These are phyloP conservation scores for Musa acuminata DNA, from an alignment of 176 grass and related monocot species.

Conservation along the genomic window DNA sequence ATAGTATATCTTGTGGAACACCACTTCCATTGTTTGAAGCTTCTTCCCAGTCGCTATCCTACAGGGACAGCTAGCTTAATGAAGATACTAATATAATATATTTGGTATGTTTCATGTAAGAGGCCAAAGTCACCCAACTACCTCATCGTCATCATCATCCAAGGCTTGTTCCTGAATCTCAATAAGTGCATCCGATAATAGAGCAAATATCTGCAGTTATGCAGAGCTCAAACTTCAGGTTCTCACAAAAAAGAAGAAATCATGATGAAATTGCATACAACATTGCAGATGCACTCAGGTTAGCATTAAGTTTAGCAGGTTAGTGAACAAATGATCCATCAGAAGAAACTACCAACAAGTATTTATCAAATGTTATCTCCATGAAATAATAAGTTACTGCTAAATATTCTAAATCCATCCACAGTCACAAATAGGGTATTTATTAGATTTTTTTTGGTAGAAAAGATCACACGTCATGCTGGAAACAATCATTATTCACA, in stretches of 20 bases:
- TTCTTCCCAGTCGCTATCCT: slow-evolving; percentile 91
- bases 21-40: slow-evolving; percentile 35
- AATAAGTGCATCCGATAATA: slow-evolving; percentile 68
- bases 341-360: too few relatives aligned
- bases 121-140: slow-evolving; percentile 25
- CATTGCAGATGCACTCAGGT: background rate
- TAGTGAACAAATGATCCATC: background rate
- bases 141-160: slow-evolving; percentile 52
- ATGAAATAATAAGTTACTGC: too few relatives aligned
- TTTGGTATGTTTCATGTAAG: background rate
- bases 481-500: background rate
- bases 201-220: slow-evolving; percentile 68
- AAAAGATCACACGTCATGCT: background rate
- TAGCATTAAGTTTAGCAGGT: background rate
- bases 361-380: too few relatives aligned
- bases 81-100: slow-evolving; percentile 1
- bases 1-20: slow-evolving; percentile 41
- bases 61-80: slow-evolving; percentile 17
- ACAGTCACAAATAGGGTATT: too few relatives aligned
- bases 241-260: background rate
- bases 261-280: background rate
- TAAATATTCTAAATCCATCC: too few relatives aligned
- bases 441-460: too few relatives aligned
- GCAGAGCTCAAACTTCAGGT: slow-evolving; percentile 13
- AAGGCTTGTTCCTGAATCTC: slow-evolving; percentile 70